A percentile compares a stretch with the other conserved stretches of the same genome.
These are phyloP conservation scores for Kazachstania bromeliacearum DNA, from an alignment of 805 yeast species.

Conservation along the genomic window DNA sequence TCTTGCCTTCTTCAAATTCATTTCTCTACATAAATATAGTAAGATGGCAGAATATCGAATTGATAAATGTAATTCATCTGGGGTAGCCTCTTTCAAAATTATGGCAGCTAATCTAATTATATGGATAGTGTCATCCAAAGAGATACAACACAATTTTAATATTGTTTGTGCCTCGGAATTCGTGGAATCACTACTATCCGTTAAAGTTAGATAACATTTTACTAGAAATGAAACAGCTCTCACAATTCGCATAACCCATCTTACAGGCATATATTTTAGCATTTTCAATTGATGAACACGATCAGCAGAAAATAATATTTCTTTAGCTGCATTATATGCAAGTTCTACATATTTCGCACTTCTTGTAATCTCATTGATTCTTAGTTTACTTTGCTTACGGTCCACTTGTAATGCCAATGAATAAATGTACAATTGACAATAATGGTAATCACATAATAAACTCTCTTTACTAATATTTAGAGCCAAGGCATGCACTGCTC, in stretches of 20 bases:
- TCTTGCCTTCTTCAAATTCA: constrained; percentile 39
- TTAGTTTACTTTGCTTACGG: constrained; percentile 30
- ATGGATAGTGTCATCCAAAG: constrained; percentile 59
- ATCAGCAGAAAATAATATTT: constrained; percentile 59
- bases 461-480: constrained; percentile 53
- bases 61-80: constrained; percentile 81
- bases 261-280: constrained; percentile 75
- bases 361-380: constrained; percentile 59
- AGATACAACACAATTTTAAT: constrained; percentile 51
- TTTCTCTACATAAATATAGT: constrained; percentile 66
- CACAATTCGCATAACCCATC: constrained; percentile 82
- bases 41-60: constrained; percentile 69
- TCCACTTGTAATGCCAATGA: constrained; percentile 65
- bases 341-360: constrained; percentile 70
- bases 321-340: constrained; percentile 80
- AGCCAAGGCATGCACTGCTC: constrained; percentile 28
- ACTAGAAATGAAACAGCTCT: constrained; percentile 86
- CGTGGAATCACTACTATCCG: constrained; percentile 28
- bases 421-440: constrained; percentile 73
- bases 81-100: constrained; percentile 70
- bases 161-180: constrained; percentile 38
- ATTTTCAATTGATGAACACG: constrained; percentile 56
- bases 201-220: constrained; percentile 63
- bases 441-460: constrained; percentile 71
- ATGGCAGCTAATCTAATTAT: constrained; percentile 65